Evolutionary conservation across 345 rosid species (phyloP), one percentile per base, ranked within the genome.

Genomic region (Pistacia vera): DNA sequence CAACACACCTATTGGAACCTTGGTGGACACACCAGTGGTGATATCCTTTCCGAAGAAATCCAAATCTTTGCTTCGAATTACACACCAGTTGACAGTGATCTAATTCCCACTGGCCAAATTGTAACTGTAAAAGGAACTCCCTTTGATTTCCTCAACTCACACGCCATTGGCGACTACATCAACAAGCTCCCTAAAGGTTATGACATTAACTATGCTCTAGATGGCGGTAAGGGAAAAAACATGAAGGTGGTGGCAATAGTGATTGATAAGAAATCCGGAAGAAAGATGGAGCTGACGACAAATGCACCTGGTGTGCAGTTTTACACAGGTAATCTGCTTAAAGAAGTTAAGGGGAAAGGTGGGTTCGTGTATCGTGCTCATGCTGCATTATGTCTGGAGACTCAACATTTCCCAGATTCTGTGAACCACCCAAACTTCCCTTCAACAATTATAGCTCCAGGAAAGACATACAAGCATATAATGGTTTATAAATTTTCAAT

Each of bases 1-100:
- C 93, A 90, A 62, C 99, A 95, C 63, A 80, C 90, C 22, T 95
- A 90, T 71, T 95, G 96, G 96, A 95, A 95, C 85, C 90, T 95
- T 12, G 96, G 92, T 52, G 97, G 97, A 44, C 98, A 93, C 75
- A 77, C 80, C 70, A 82, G 88, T 8, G 97, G 97, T 0, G 88
- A 90, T 57, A 90, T 95, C 76, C 80, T 95, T 35, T 90, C 95
- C 0, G 81, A 92, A 55, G 80, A 90, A 66, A 75, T 93, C 71
- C 93, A 88, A 69, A 84, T 95, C 25, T 86, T 89, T 2, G 95
- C 85, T 8, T 90, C 98, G 46, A 71, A 58, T 13, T 89, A 86
- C 82, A 90, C 96, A 1, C 91, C 95, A 0, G 83, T 87, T 0
- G 89, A 95, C 60, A 75, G 78, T 64, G 22, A 85, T 6, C 87